Conservation (phyloP, 352 stramenopile genomes). For the Phytophthora chlamydospora region DNA sequence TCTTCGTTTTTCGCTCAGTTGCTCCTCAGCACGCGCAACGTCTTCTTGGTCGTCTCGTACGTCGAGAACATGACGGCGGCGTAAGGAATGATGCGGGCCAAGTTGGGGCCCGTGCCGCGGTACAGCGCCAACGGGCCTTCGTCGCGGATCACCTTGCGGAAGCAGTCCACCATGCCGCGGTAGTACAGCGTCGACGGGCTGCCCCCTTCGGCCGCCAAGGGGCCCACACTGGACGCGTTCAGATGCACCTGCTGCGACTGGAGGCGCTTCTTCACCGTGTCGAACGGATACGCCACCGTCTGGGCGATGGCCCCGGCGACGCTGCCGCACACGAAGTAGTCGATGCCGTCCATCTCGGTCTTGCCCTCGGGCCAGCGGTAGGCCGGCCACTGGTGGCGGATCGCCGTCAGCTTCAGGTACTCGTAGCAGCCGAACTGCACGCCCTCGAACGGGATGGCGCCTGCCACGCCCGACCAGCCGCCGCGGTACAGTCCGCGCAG, state of each 20-base stretch:
- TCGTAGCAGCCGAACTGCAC: slow-evolving; percentile 88
- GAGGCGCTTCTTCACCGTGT: slow-evolving; percentile 86
- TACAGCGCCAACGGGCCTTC: slow-evolving; percentile 77
- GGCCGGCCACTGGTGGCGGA: slow-evolving; percentile 55
- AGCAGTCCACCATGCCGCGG: slow-evolving; percentile 79
- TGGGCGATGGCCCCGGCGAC: slow-evolving; percentile 75
- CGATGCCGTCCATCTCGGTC: slow-evolving; percentile 66
- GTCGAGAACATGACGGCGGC: slow-evolving; percentile 86
- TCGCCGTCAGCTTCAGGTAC: slow-evolving; percentile 67
- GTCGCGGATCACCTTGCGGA: slow-evolving; percentile 69
- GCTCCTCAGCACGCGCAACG: slow-evolving; percentile 47
- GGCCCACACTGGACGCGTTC: slow-evolving; percentile 25
- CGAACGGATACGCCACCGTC: slow-evolving; percentile 87
- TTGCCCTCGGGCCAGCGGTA: slow-evolving; percentile 74
- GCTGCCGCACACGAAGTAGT: slow-evolving; percentile 83
- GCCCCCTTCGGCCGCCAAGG: slow-evolving; percentile 28
- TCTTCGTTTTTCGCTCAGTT: slow-evolving; percentile 2
- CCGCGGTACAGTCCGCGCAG: slow-evolving; percentile 78
- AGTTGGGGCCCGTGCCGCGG: slow-evolving; percentile 77
- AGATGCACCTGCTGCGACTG: slow-evolving; percentile 55
- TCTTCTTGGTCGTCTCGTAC: slow-evolving; percentile 83
- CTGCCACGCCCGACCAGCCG: slow-evolving; percentile 63
- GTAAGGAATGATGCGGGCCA: slow-evolving; percentile 81
- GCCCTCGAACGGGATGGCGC: slow-evolving; percentile 82
- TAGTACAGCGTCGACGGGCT: slow-evolving; percentile 48